phyloP scores from a whole-genome alignment of 441 rosid genomes.

The Brassica hybrid region DNA sequence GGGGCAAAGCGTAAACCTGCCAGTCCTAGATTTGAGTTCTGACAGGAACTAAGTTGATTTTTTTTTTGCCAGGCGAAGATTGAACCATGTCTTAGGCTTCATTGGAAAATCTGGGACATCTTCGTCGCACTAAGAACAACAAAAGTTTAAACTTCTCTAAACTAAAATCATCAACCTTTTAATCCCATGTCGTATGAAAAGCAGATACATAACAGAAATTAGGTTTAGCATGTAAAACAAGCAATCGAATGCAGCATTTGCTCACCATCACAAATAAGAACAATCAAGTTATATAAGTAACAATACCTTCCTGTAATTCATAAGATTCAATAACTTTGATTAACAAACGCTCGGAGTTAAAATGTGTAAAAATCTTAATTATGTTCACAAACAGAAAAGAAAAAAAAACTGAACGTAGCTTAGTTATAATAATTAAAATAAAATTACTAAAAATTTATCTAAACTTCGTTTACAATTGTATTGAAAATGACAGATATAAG shows the following conservation, averaged over 20 bases:
- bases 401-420: background rate
- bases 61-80: background rate
- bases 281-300: background rate
- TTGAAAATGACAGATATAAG: background rate
- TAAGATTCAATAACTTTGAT: background rate
- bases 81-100: background rate
- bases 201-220: background rate
- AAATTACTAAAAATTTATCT: background rate
- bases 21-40: background rate
- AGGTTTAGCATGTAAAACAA: background rate
- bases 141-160: background rate
- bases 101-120: background rate
- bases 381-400: background rate
- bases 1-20: background rate
- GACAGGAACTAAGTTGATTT: background rate
- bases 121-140: background rate
- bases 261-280: slow-evolving; percentile 3
- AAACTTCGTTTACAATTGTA: background rate
- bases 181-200: background rate
- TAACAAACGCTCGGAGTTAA: background rate
- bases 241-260: background rate
- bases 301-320: background rate
- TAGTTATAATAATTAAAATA: background rate
- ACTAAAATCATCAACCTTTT: background rate
- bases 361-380: background rate